Base-by-base conservation (phyloP, 441 rosid species). In the Adansonia rubrostipa region DNA sequence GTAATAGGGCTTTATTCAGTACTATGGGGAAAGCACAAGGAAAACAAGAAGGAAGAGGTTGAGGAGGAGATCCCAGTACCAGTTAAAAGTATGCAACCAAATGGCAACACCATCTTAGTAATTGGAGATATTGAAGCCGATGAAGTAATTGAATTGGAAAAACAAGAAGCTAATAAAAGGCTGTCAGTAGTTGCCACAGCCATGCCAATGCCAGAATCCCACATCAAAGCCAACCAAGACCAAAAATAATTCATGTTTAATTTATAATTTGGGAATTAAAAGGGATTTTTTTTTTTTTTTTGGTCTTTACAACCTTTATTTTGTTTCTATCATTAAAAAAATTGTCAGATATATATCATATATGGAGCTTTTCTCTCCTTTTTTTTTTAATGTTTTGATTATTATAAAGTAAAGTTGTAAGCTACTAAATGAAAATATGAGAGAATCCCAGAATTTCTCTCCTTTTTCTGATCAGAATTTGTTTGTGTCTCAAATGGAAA, bases 11-110 rank as follows among this genome's bases (percentile, higher is more conserved):
- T 94, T 0, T 92, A 89, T 76, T 81, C 91, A 0, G 89, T 91
- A 1, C 83, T 94, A 48, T 94, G 98, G 98, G 98, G 98, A 3
- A 92, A 92, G 44, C 92, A 91, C 71, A 84, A 83, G 73, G 95
- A 92, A 63, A 84, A 76, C 69, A 78, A 81, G 40, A 85, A 85
- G 77, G 69, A 67, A n/a, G 75, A 53, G 40, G 57, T 10, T 0
- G 71, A 24, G 9, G 82, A 80, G 4, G 86, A 79, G 63, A 85
- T 89, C 15, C 73, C 83, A 45, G 93, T 90, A 64, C 85, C 87
- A 0, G 79, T 89, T 2, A 92, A 85, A 74, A 14, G 5, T 6
- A 69, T 77, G 69, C 81, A 76, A 56, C 84, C 51, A 33, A 82
- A 86, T 85, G 86, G 83, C 6, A 82, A 79, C 45, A 68, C 83